Evolutionary conservation across 2,329 filamentous ascomycete species (phyloP).

Genomic region (Beauveria sp.): DNA sequence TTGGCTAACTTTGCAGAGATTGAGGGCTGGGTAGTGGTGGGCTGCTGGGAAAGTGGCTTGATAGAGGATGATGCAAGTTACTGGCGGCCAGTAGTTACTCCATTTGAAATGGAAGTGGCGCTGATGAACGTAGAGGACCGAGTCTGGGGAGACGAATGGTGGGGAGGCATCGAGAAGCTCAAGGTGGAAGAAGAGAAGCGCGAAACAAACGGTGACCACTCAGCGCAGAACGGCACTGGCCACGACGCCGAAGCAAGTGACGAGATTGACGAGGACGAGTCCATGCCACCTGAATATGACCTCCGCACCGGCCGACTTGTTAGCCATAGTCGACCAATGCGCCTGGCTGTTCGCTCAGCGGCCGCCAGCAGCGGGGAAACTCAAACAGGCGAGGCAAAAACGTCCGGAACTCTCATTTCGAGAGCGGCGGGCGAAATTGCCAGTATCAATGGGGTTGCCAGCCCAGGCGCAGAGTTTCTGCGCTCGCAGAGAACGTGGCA

Average conservation of each 20-base stretch:
- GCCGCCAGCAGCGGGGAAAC: constrained; percentile 10
- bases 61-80: constrained; percentile 78
- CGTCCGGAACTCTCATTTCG: constrained; percentile 44
- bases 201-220: constrained; percentile 18
- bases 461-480: constrained; percentile 83
- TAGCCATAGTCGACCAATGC: constrained; percentile 70
- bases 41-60: constrained; percentile 94
- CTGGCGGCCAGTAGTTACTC: constrained; percentile 86
- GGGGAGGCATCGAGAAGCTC: constrained; percentile 67
- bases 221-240: constrained; percentile 11
- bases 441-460: constrained; percentile 76
- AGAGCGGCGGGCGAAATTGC: constrained; percentile 60
- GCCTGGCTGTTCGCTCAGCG: constrained; percentile 15
- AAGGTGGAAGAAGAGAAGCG: constrained; percentile 2
- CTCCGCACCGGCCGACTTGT: constrained; percentile 80
- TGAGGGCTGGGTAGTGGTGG: constrained; percentile 93
- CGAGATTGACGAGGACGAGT: constrained; percentile 56
- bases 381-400: constrained; percentile 13
- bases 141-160: constrained; percentile 84
- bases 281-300: constrained; percentile 84
- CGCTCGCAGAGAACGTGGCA: constrained; percentile 81
- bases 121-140: constrained; percentile 67
- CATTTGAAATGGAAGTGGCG: constrained; percentile 80
- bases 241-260: constrained; percentile 19
- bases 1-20: constrained; percentile 94